Percentiles rank a stretch among this genome's conserved stretches.
These are phyloP conservation scores for Tubosaeta sp. DNA, from an alignment of 768 basidiomycete species.

Conservation along the genomic window DNA sequence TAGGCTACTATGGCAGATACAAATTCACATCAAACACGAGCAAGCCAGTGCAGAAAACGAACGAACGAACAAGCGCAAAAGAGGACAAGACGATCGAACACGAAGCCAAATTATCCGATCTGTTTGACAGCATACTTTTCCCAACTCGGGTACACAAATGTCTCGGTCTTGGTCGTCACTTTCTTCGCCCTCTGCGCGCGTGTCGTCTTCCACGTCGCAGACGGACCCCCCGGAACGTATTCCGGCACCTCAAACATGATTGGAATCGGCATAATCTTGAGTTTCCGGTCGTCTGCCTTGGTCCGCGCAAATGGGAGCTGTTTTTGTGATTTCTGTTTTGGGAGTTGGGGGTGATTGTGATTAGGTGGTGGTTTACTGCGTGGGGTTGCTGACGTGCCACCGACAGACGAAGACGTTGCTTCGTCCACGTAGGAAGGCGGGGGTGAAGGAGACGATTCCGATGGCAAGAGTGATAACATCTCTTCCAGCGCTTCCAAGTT, in stretches of 20 bases:
- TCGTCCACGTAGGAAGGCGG: slow-evolving; percentile 15
- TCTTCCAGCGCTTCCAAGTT: slow-evolving; percentile 61
- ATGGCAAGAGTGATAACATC: slow-evolving; percentile 38
- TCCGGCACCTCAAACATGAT: slow-evolving; percentile 37
- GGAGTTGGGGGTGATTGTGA: slow-evolving; percentile 34
- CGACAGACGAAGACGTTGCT: slow-evolving; percentile 27
- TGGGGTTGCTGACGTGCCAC: slow-evolving; percentile 16
- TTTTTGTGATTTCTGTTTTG: slow-evolving; percentile 40
- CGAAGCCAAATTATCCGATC: slow-evolving; percentile 12
- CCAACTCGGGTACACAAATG: slow-evolving; percentile 58
- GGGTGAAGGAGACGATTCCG: slow-evolving; percentile 11
- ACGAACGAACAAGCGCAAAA: not conserved
- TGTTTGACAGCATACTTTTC: slow-evolving; percentile 56
- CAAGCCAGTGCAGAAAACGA: not conserved
- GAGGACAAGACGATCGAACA: not conserved
- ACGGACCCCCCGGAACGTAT: slow-evolving; percentile 15
- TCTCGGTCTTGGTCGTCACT: slow-evolving; percentile 38
- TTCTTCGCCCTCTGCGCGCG: slow-evolving; percentile 24
- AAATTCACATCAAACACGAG: not conserved
- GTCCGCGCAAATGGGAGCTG: slow-evolving; percentile 52
- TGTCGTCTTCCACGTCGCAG: slow-evolving; percentile 27
- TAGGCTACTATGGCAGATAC: not conserved
- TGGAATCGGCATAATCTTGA: slow-evolving; percentile 50
- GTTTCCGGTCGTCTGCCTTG: slow-evolving; percentile 46
- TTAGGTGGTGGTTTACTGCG: slow-evolving; percentile 13